Conservation (phyloP, 495 filamentous ascomycete species). For the Cetradonia linearis region DNA sequence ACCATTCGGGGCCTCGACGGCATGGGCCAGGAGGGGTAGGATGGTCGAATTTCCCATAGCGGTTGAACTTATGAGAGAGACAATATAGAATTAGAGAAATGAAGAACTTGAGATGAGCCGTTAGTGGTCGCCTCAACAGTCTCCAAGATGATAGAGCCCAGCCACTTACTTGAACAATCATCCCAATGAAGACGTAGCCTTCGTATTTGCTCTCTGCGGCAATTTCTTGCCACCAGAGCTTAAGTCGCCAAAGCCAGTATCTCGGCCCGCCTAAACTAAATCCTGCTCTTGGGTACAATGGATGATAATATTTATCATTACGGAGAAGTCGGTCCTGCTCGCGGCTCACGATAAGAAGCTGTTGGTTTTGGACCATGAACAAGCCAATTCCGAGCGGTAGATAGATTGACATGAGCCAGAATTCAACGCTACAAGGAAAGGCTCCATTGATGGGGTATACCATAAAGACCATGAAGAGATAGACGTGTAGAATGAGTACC, state of each 20-base stretch:
- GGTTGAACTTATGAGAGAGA: conserved; percentile 57
- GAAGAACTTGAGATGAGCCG: conserved; percentile 35
- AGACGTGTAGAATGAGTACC: conserved; percentile 53
- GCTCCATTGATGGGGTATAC: conserved; percentile 49
- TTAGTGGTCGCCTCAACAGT: background rate
- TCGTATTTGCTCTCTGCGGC: conserved; percentile 22
- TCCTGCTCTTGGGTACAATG: conserved; percentile 1
- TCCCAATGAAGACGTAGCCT: conserved; percentile 37
- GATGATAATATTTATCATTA: conserved; percentile 17
- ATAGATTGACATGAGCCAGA: conserved; percentile 64
- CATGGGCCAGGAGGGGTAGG: conserved; percentile 36
- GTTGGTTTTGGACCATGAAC: conserved; percentile 59
- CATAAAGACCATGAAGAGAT: conserved; percentile 49
- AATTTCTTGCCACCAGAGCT: conserved; percentile 22
- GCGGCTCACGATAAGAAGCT: conserved; percentile 54
- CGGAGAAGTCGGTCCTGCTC: conserved; percentile 37
- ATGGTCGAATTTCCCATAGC: conserved; percentile 44
- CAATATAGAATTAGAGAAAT: conserved; percentile 52
- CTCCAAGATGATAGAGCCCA: background rate
- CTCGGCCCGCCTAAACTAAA: conserved; percentile 11
- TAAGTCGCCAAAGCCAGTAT: conserved; percentile 25
- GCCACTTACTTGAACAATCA: conserved; percentile 40
- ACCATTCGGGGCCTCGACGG: conserved; percentile 56
- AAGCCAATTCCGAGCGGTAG: conserved; percentile 60
- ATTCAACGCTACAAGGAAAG: conserved; percentile 49